Base-by-base conservation (phyloP, 1,139 yeast genomes). In the Candida buenavistaensis region DNA sequence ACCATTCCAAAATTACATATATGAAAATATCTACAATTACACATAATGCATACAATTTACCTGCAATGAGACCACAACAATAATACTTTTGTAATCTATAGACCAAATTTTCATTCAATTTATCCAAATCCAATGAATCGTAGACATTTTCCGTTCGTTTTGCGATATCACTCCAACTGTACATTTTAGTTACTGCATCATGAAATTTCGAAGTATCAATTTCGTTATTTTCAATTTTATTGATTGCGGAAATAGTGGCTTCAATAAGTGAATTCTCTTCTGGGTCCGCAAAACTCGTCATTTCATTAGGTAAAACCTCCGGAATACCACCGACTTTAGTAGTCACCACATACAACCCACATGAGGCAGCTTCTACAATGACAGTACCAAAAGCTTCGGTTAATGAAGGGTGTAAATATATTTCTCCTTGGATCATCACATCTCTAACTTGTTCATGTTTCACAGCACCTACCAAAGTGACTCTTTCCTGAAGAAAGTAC, bases 371-470 rank as follows among this genome's bases (percentile, higher is more conserved):
- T 55, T 94, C 99, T 0, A 94, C 96, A 14, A 94, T 66, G 0
- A 89, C 98, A 0, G 98, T 92, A 1, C 99, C 99, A 63, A 94
- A 94, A 0, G 98, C 98, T 56, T 94, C 99, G 0, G 98, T 94
- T 23, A 94, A 66, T 2, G 96, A 83, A 0, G 98, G 92, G 58
- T 94, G 98, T 30, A 94, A 61, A 55, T 90, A 94, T 10, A 94
- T 92, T 51, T 94, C 95, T 9, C 98, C 99, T 40, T 81, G 78
- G 3, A 88, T 78, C 96, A 94, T 88, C 10, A 92, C 88, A 51
- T 90, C 87, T 31, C 97, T 68, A 3, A 94, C 98, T 46, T 85
- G 82, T 55, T 94, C 98, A 55, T 94, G 99, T 28, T 85, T 78
- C 0, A 94, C 83, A 10, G 92, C 81, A 1, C 98, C 98, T 26